These are phyloP conservation scores for Endothia cerciana DNA, from an alignment of 2,329 filamentous ascomycete genomes.

Conservation along the genomic window DNA sequence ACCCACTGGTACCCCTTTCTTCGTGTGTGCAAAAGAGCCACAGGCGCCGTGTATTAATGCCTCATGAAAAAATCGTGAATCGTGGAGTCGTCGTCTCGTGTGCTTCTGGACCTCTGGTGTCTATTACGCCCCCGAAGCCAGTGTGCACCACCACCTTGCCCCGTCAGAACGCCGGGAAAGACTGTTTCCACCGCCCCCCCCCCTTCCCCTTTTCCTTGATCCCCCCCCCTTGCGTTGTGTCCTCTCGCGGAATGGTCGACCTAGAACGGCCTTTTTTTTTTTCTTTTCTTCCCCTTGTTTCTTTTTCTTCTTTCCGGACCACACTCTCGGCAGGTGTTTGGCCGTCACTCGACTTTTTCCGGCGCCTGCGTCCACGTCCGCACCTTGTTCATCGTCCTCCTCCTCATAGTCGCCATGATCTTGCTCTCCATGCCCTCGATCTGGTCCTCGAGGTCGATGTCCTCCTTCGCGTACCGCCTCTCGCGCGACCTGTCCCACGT, in stretches of 20 bases:
- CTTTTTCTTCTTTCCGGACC: background rate
- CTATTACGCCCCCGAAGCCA: too few relatives aligned
- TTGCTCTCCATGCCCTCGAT: slow-evolving; percentile 61
- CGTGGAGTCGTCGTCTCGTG: background rate
- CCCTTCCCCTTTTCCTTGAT: too few relatives aligned
- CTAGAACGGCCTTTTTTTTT: too few relatives aligned
- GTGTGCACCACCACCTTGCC: too few relatives aligned
- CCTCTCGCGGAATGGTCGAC: too few relatives aligned
- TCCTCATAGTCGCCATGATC: slow-evolving; percentile 59
- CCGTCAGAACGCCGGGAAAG: background rate
- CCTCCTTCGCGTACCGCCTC: slow-evolving; percentile 51
- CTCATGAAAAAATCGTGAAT: background rate
- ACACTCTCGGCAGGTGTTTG: too few relatives aligned
- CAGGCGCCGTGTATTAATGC: background rate
- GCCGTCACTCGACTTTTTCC: slow-evolving; percentile 29
- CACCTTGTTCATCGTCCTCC: slow-evolving; percentile 60
- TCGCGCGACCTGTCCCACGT: slow-evolving; percentile 57
- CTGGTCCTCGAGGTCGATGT: slow-evolving; percentile 55
- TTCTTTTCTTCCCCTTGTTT: background rate
- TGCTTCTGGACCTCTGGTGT: background rate
- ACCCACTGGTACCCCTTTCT: background rate
- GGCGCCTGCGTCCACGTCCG: slow-evolving; percentile 52
- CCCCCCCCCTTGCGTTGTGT: too few relatives aligned
- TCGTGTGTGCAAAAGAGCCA: background rate
- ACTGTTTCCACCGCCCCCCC: too few relatives aligned